Evolutionary conservation across 805 yeast genomes (phyloP).

Genomic region (Teunomyces panamensis): DNA sequence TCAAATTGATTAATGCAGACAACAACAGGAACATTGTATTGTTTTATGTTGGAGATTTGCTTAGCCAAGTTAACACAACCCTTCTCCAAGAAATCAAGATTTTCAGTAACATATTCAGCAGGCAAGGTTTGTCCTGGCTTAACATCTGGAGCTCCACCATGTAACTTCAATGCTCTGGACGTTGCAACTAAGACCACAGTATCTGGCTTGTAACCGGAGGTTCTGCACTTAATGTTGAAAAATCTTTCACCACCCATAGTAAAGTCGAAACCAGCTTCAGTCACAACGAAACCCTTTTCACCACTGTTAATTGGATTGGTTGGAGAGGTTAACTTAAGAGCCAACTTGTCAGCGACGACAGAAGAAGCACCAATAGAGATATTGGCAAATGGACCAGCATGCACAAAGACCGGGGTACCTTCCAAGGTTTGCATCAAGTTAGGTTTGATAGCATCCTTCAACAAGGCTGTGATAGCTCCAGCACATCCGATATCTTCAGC

Average conservation of each 20-base stretch:
- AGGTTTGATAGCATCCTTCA: conserved; percentile 96
- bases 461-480: conserved; percentile 90
- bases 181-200: conserved; percentile 94
- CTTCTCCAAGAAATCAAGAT: conserved; percentile 67
- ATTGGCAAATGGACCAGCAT: conserved; percentile 98
- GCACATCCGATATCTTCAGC: conserved; percentile 94
- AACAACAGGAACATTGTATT: conserved; percentile 86
- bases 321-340: conserved; percentile 73
- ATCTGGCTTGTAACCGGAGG: conserved; percentile 85
- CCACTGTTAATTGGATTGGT: conserved; percentile 45
- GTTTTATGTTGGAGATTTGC: conserved; percentile 82
- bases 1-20: conserved; percentile 91
- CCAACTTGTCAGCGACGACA: conserved; percentile 89
- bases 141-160: conserved; percentile 97
- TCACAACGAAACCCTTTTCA: conserved; percentile 78
- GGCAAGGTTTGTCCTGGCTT: conserved; percentile 91
- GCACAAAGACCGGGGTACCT: conserved; percentile 96
- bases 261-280: conserved; percentile 98
- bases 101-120: conserved; percentile 73
- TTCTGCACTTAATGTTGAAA: conserved; percentile 91
- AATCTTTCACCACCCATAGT: conserved; percentile 99
- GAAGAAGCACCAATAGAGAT: conserved; percentile 97
- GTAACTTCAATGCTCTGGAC: conserved; percentile 92
- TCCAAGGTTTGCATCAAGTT: conserved; percentile 95
- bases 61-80: conserved; percentile 89